These are phyloP conservation scores for Populus deltoides DNA, from an alignment of 345 rosid species.

Conservation along the genomic window DNA sequence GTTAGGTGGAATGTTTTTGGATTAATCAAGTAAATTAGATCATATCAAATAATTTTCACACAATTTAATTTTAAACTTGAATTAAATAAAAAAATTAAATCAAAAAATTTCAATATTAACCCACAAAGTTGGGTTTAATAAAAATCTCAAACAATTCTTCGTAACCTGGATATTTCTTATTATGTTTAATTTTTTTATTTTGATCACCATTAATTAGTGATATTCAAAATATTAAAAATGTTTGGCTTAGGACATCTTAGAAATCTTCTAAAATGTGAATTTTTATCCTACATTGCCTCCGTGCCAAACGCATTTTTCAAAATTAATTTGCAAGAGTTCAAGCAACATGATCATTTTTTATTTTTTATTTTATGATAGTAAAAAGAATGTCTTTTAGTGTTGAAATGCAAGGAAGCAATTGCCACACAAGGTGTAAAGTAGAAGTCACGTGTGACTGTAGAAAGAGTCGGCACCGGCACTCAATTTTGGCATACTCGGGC, in stretches of 20 bases:
- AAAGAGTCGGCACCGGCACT: slow-evolving; percentile 2
- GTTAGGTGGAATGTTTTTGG: accelerated
- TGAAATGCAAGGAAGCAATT: not conserved
- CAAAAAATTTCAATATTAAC: accelerated
- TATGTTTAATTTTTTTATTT: too few relatives aligned
- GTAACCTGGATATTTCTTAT: too few relatives aligned
- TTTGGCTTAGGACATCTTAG: too few relatives aligned
- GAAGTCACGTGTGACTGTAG: not conserved
- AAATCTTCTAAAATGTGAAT: too few relatives aligned
- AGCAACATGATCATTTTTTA: not conserved
- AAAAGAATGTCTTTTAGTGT: not conserved
- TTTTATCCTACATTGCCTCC: too few relatives aligned
- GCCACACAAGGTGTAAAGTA: not conserved
- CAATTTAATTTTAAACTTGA: too few relatives aligned
- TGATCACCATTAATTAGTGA: too few relatives aligned
- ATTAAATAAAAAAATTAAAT: accelerated
- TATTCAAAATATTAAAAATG: too few relatives aligned
- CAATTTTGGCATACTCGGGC: not conserved
- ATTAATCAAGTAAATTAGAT: accelerated
- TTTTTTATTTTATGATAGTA: not conserved
- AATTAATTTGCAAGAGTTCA: too few relatives aligned
- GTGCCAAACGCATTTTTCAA: too few relatives aligned
- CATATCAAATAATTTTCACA: accelerated
- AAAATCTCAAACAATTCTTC: too few relatives aligned
- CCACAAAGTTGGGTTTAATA: accelerated